Evolutionary conservation across 2,329 filamentous ascomycete genomes (phyloP).

Genomic region (Xylaria sp.): DNA sequence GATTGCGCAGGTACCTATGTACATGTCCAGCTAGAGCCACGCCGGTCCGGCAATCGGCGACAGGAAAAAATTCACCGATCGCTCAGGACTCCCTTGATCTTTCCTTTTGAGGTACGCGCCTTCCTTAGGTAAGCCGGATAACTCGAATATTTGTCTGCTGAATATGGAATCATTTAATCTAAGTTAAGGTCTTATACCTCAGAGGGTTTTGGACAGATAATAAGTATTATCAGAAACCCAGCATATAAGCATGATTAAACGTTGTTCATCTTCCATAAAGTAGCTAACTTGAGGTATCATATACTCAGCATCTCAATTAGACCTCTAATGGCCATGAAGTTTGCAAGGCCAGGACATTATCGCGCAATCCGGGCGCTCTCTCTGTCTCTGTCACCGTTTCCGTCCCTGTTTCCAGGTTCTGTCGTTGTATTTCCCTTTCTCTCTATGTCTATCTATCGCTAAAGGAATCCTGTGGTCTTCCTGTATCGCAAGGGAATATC

Average conservation of each 20-base stretch:
- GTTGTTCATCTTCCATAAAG: not conserved
- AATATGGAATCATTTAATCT: too few relatives aligned
- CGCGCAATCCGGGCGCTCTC: too few relatives aligned
- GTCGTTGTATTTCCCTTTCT: too few relatives aligned
- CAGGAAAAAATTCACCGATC: constrained; percentile 4
- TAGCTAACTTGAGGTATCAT: not conserved
- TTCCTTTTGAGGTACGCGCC: too few relatives aligned
- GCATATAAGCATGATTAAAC: not conserved
- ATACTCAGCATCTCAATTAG: not conserved
- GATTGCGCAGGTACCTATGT: too few relatives aligned
- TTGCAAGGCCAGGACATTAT: too few relatives aligned
- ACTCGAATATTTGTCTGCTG: too few relatives aligned
- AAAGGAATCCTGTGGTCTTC: not conserved
- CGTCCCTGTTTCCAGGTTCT: too few relatives aligned
- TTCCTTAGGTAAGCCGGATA: not conserved
- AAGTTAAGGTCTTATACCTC: not conserved
- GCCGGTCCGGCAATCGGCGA: constrained; percentile 16
- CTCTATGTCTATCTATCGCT: not conserved
- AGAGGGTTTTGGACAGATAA: not conserved
- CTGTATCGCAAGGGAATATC: not conserved
- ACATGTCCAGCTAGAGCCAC: not conserved
- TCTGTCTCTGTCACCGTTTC: too few relatives aligned
- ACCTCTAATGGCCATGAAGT: too few relatives aligned
- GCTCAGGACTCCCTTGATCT: not conserved
- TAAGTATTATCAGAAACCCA: too few relatives aligned